Base-by-base conservation (phyloP, 2,329 filamentous ascomycete genomes). In the Clonostachys sp. region DNA sequence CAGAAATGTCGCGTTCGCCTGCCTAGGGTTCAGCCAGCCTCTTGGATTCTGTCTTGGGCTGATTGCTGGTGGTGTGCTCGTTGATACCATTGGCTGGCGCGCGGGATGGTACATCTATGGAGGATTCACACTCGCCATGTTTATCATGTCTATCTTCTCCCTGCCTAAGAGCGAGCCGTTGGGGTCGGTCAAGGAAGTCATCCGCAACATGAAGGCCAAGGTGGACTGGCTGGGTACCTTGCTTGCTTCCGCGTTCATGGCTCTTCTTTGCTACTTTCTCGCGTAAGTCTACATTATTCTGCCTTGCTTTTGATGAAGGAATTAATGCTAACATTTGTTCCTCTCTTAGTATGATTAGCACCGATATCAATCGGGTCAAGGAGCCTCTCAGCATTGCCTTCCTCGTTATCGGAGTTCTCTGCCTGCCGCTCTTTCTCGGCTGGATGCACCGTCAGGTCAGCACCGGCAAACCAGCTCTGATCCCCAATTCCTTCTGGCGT, bases 401-500 rank as follows among this genome's bases (percentile, higher is more conserved):
- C 3, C 59, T 84, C 0, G 61, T 63, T 3, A 46, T 78, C 4
- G 68, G 71, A 5, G 50, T 72, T 3, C 52, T 65, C 4, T 53
- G 72, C 3, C 58, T 81, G 4, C 72, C 73, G 0, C 55, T 61
- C 0, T 85, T 85, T 55, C 61, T 76, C 41, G 56, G 64, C 10
- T 85, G 81, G 81, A 71, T 81, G 43, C 66, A 69, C 12, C 64
- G 66, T 5, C 77, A 75, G 44, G 73, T 75, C 43, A 64, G 61
- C 12, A 55, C 59, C 0, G 65, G 67, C 10, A 66, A 65, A 4
- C 74, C 79, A 12, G 79, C 80, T 1, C 58, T 86, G 8, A 83
- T 86, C 18, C 82, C 82, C 0, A 84, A 85, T 57, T 74, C 72
- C 0, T 61, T 86, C 0, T 86, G 82, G 82, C 70, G 63, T n/a